Base-by-base conservation (phyloP, 2,329 filamentous ascomycete genomes). In the Calonectria pteridis region DNA sequence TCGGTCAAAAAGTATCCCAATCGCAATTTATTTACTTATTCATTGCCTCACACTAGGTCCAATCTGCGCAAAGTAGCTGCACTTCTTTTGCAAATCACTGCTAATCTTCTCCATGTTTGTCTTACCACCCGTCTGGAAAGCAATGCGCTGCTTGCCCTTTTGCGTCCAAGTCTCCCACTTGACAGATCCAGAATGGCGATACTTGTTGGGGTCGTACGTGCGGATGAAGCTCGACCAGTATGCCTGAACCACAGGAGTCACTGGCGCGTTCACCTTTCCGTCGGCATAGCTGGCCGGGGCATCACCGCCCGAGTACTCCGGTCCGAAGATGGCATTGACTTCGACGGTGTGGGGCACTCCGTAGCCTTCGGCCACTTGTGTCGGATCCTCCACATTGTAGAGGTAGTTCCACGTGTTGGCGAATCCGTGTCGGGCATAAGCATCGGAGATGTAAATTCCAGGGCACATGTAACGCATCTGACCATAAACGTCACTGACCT, bases 181-280 rank as follows among this genome's bases (percentile, higher is more conserved):
- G 2, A 84, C 85, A 2, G 85, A 82, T 0, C 78, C 81, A 1
- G 75, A 64, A 20, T 78, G 75, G 20, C 83, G 79, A 71, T 84
- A 73, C 53, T 76, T 69, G 50, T 95, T 96, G 0, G 94, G 94
- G 81, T 96, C 87, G 46, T 91, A 87, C 0, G 86, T 87, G 31
- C 89, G 85, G 73, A 96, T 91, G 80, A 96, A 96, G 76, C 91
- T 94, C 1, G 91, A 90, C 93, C 93, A 95, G 82, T 95, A 96
- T 0, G 87, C 89, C 79, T 94, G 92, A 33, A 94, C 89, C 0
- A 93, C 84, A 0, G 89, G 86, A 1, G 93, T 87, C 7, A 93
- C 91, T 0, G 81, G 80, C 1, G 85, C 88, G 76, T 95, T 95
- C 18, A 84, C 83, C 18, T 85, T 85, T 4, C 85, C 86, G 0